Base-by-base conservation (phyloP, 108 stramenopile species). In the Skeletonema tropicum region DNA sequence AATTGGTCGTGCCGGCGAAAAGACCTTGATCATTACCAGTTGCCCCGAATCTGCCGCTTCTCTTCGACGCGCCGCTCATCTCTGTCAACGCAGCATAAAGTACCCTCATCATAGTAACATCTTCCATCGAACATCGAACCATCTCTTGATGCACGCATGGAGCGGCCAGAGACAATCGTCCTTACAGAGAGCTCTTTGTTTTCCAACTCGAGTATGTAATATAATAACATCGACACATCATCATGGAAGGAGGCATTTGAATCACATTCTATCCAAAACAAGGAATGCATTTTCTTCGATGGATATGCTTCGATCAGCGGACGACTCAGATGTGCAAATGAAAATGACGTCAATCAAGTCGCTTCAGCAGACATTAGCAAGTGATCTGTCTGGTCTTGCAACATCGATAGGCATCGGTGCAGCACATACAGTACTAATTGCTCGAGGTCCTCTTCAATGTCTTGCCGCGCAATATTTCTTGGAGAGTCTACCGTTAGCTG, bases 381-480 rank as follows among this genome's bases (percentile, higher is more conserved):
- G n/a, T n/a, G n/a, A n/a, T n/a, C n/a, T n/a, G n/a, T n/a, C n/a
- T n/a, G n/a, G n/a, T n/a, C n/a, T n/a, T n/a, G n/a, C n/a, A n/a
- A n/a, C n/a, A n/a, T n/a, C n/a, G n/a, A n/a, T n/a, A 5, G 61
- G 39, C 7, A 62, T 62, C 38, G 61, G 61, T 0, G 61, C 77
- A 49, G 77, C 82, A 33, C n/a, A n/a, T n/a, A n/a, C n/a, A n/a
- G n/a, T n/a, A n/a, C n/a, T n/a, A n/a, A n/a, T n/a, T n/a, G n/a
- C 76, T 23, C 66, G 77, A 2, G 82, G 82, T 23, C 82, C 82
- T 15, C 48, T 83, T 14, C 82, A 60, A 57, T 78, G 58, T 13
- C 76, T 83, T 29, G 62, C 74, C 38, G 76, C 82, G 3, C 82
- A 83, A 49, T 83, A 83, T 30, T 83, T 68, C 57, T 64, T 83